Evolutionary conservation across 306 rosid genomes (phyloP).

Genomic region (Cucumis melo): DNA sequence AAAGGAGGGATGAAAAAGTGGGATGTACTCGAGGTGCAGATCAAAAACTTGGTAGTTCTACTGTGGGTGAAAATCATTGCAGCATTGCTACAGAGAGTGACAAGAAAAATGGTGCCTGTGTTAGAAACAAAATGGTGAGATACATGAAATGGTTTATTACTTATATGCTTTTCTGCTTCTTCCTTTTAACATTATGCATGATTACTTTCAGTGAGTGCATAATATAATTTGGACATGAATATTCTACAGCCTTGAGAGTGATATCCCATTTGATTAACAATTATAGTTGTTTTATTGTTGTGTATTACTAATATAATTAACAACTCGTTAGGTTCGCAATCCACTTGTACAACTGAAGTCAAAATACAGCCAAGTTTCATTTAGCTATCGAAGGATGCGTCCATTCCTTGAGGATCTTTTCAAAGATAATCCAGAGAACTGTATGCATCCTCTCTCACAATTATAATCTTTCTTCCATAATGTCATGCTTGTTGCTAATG

Average conservation of each 20-base stretch:
- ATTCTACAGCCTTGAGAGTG: neutral
- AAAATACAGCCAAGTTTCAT: constrained; percentile 33
- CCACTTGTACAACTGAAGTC: constrained; percentile 31
- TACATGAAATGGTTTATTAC: neutral
- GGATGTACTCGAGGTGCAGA: constrained; percentile 10
- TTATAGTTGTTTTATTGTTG: neutral
- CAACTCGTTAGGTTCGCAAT: constrained; percentile 28
- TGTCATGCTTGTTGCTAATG: neutral
- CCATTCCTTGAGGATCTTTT: constrained; percentile 34
- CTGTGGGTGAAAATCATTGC: constrained; percentile 7
- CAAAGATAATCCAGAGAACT: constrained; percentile 23
- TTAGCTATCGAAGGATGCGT: constrained; percentile 53
- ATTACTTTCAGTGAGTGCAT: neutral
- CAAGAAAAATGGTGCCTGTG: constrained; percentile 13
- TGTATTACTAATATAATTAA: neutral
- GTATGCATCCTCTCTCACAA: neutral
- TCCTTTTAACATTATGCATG: neutral
- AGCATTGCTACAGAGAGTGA: constrained; percentile 1
- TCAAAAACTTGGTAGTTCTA: constrained; percentile 8
- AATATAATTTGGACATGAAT: neutral
- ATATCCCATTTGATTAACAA: neutral
- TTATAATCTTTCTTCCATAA: neutral
- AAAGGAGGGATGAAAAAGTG: constrained; percentile 11
- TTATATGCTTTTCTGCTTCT: neutral
- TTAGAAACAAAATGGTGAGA: constrained; percentile 20